Evolutionary conservation across 371 early-diverging fungal genomes (phyloP).

Genomic region (Gilbertella persicaria): DNA sequence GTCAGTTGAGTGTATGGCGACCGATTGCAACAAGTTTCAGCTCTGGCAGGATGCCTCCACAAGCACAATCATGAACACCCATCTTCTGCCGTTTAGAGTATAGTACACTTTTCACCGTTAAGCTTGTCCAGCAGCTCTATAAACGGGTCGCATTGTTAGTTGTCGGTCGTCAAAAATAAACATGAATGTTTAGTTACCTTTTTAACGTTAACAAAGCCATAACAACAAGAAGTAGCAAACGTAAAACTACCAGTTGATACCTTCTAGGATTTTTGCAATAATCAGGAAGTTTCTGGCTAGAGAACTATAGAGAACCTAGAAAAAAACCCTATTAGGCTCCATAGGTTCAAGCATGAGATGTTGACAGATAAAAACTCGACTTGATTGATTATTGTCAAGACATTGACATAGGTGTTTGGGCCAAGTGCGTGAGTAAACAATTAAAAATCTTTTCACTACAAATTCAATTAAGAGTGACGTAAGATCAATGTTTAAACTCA

Average conservation of each 20-base stretch:
- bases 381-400: too few species aligned
- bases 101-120: slow-evolving; percentile 1
- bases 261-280: background rate
- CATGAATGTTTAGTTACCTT: background rate
- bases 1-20: slow-evolving; percentile 7
- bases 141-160: slow-evolving; percentile 2
- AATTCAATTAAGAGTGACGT: background rate
- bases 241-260: slow-evolving; percentile 6
- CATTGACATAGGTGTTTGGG: too few species aligned
- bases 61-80: slow-evolving; percentile 4
- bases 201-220: slow-evolving; percentile 4
- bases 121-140: slow-evolving; percentile 2
- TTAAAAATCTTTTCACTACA: background rate
- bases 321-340: background rate
- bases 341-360: too few species aligned
- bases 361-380: too few species aligned
- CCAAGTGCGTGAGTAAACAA: slow-evolving; percentile 4
- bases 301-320: background rate
- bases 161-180: slow-evolving; percentile 5
- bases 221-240: slow-evolving; percentile 1
- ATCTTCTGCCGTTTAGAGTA: background rate
- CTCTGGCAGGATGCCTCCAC: slow-evolving; percentile 8
- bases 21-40: slow-evolving; percentile 3
- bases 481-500: background rate
- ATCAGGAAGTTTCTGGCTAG: slow-evolving; percentile 4